phyloP scores from a whole-genome alignment of 1,284 basidiomycete species.

The Sporisorium graminicola region DNA sequence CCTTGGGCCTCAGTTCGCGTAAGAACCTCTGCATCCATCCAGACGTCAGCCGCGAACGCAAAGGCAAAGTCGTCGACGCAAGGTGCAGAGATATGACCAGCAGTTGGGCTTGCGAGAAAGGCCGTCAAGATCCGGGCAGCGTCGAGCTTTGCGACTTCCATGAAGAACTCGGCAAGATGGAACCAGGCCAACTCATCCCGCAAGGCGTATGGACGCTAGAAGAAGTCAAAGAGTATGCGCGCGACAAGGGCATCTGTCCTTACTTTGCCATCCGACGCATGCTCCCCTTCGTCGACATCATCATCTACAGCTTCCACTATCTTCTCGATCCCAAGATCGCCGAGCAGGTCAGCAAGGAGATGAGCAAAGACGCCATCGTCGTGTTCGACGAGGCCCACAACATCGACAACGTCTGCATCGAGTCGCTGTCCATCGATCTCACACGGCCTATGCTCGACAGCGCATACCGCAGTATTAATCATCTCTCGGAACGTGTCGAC shows the following conservation, averaged over 20 bases:
- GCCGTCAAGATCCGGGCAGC: slow-evolving; percentile 87
- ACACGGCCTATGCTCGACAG: slow-evolving; percentile 99
- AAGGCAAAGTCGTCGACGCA: slow-evolving; percentile 96
- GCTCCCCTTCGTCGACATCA: slow-evolving; percentile 95
- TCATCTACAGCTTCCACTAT: slow-evolving; percentile 99
- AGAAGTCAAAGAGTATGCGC: slow-evolving; percentile 89
- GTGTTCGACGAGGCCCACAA: slow-evolving; percentile 99
- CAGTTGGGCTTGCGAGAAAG: slow-evolving; percentile 85
- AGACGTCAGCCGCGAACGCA: slow-evolving; percentile 95
- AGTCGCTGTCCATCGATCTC: slow-evolving; percentile 95
- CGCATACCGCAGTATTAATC: slow-evolving; percentile 87
- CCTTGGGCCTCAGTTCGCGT: slow-evolving; percentile 91
- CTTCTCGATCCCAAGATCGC: slow-evolving; percentile 98
- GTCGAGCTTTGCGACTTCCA: slow-evolving; percentile 95
- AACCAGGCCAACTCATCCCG: slow-evolving; percentile 86
- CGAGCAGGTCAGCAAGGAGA: slow-evolving; percentile 96
- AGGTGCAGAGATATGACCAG: slow-evolving; percentile 95
- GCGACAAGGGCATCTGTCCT: slow-evolving; percentile 88
- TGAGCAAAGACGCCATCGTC: slow-evolving; percentile 97
- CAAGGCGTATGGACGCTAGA: slow-evolving; percentile 94
- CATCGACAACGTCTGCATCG: slow-evolving; percentile 99
- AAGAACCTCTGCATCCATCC: slow-evolving; percentile 98
- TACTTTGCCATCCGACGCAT: slow-evolving; percentile 97
- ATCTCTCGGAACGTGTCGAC: slow-evolving; percentile 90
- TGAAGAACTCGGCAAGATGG: slow-evolving; percentile 85